Evolutionary conservation across 768 basidiomycete genomes (phyloP).

Genomic region (Melanogaster broomeanus): DNA sequence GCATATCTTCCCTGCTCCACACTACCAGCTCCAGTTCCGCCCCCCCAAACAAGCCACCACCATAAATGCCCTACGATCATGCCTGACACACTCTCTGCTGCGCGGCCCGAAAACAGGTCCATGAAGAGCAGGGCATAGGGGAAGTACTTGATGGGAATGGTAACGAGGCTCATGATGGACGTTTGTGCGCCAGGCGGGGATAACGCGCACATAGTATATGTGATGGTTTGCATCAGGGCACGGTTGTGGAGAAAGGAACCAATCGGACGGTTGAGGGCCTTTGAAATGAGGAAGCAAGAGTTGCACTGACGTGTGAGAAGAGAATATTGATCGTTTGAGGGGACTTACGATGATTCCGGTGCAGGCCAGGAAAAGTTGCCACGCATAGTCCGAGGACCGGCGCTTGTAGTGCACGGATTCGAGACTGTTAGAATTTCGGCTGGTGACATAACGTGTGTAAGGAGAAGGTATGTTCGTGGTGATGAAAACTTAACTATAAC

Average conservation of each 20-base stretch:
- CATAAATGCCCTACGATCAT: slow-evolving; percentile 78
- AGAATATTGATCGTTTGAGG: neutral
- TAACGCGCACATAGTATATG: slow-evolving; percentile 68
- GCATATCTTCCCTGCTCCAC: slow-evolving; percentile 39
- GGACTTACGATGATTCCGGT: slow-evolving; percentile 59
- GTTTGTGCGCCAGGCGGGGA: slow-evolving; percentile 67
- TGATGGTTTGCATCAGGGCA: slow-evolving; percentile 65
- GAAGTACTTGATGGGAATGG: slow-evolving; percentile 69
- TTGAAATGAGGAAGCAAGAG: neutral
- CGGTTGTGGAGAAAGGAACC: slow-evolving; percentile 55
- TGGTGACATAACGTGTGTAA: slow-evolving; percentile 28
- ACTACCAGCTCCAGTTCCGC: slow-evolving; percentile 41
- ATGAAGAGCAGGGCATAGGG: slow-evolving; percentile 75
- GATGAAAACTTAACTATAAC: slow-evolving; percentile 38
- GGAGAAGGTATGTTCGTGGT: neutral
- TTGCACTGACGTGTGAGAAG: neutral
- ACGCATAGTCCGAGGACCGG: slow-evolving; percentile 75
- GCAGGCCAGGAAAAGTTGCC: slow-evolving; percentile 63
- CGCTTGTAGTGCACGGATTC: slow-evolving; percentile 60
- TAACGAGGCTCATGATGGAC: slow-evolving; percentile 78
- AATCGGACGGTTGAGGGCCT: slow-evolving; percentile 65
- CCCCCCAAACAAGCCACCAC: slow-evolving; percentile 74
- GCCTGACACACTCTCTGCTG: slow-evolving; percentile 62
- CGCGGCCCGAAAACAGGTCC: slow-evolving; percentile 69
- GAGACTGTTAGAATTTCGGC: slow-evolving; percentile 64